Evolutionary conservation across 768 basidiomycete species (phyloP).

Genomic region (Mycena filopes): DNA sequence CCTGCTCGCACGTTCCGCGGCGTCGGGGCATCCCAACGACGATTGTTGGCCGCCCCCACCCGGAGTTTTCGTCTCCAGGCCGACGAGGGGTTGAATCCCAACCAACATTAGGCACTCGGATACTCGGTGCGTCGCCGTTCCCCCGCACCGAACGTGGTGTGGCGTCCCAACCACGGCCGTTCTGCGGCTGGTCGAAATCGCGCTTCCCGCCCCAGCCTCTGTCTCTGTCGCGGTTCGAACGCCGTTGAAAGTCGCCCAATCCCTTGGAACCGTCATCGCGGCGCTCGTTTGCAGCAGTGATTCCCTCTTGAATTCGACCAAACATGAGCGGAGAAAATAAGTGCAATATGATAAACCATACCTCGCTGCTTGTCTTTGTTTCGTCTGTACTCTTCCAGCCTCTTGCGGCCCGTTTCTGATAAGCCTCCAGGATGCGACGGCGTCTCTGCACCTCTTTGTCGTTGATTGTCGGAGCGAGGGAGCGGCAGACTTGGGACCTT

Average conservation of each 20-base stretch:
- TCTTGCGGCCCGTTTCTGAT: conserved; percentile 74
- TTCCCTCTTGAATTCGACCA: conserved; percentile 66
- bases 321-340: conserved; percentile 5
- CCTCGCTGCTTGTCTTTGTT: conserved; percentile 78
- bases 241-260: conserved; percentile 92
- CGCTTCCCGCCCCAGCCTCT: conserved; percentile 60
- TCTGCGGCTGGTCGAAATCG: conserved; percentile 43
- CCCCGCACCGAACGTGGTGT: conserved; percentile 71
- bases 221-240: conserved; percentile 81
- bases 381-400: conserved; percentile 81
- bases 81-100: conserved; percentile 94
- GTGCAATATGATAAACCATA: conserved; percentile 35
- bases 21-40: conserved; percentile 86
- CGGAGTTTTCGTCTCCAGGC: conserved; percentile 61
- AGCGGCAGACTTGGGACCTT: conserved; percentile 91
- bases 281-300: conserved; percentile 66
- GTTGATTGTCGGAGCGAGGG: conserved; percentile 59
- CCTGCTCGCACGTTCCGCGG: conserved; percentile 73
- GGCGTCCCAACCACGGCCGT: conserved; percentile 58
- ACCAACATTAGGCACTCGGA: conserved; percentile 89
- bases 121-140: conserved; percentile 76
- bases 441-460: conserved; percentile 88
- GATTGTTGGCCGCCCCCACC: conserved; percentile 71
- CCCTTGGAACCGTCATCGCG: conserved; percentile 73
- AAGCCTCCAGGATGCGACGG: conserved; percentile 94